These are phyloP conservation scores for Lycium ferocissimum DNA, from an alignment of 257 asterid genomes.

Conservation along the genomic window DNA sequence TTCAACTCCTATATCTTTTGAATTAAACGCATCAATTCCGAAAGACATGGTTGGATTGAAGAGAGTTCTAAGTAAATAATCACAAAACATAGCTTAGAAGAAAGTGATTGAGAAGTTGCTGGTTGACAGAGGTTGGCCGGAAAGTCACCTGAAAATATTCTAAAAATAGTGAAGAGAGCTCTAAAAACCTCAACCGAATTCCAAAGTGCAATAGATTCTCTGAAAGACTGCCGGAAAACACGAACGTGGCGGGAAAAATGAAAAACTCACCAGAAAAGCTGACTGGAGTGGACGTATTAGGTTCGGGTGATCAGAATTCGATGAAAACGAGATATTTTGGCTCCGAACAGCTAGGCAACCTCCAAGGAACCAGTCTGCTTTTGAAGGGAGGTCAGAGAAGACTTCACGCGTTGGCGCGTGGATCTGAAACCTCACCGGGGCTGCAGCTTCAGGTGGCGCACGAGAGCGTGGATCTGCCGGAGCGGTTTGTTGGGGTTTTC, in stretches of 20 bases:
- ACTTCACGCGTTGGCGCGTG: not conserved
- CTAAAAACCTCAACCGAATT: not conserved
- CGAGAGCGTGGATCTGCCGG: not conserved
- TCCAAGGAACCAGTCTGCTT: slow-evolving; percentile 15
- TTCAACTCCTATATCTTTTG: not conserved
- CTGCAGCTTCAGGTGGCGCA: not conserved
- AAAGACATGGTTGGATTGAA: not conserved
- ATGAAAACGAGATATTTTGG: not conserved
- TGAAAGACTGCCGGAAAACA: not conserved
- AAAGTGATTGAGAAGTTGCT: not conserved
- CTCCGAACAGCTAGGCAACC: not conserved
- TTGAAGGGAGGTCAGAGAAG: not conserved
- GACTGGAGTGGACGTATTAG: not conserved
- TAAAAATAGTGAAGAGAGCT: not conserved
- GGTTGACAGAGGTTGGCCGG: not conserved
- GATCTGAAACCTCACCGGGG: not conserved
- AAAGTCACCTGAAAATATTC: not conserved
- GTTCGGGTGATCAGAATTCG: not conserved
- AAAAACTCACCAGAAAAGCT: not conserved
- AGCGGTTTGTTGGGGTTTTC: not conserved
- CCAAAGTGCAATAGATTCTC: not conserved
- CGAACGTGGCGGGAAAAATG: not conserved
- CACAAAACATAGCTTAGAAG: not conserved
- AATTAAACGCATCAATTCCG: not conserved
- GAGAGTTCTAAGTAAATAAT: slow-evolving; percentile 2